These are phyloP conservation scores for Penicillium concentricum DNA, from an alignment of 2,329 filamentous ascomycete species.

Conservation along the genomic window DNA sequence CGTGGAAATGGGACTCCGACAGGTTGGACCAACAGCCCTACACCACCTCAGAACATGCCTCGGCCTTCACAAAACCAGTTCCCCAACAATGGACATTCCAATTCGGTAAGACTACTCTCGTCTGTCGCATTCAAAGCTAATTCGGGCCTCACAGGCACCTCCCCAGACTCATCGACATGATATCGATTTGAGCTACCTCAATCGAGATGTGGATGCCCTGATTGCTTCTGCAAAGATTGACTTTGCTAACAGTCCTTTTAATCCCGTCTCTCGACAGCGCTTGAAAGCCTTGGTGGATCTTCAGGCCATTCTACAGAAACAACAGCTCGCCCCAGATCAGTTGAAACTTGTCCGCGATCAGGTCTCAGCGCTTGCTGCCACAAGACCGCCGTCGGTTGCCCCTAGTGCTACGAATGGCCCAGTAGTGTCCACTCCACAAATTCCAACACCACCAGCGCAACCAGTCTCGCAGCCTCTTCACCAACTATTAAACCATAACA, in stretches of 20 bases:
- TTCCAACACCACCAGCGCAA: slow-evolving; percentile 45
- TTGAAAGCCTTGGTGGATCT: slow-evolving; percentile 83
- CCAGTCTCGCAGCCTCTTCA: slow-evolving; percentile 36
- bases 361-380: slow-evolving; percentile 69
- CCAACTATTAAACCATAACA: slow-evolving; percentile 43
- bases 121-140: slow-evolving; percentile 4
- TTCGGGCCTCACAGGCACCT: slow-evolving; percentile 26
- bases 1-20: slow-evolving; percentile 54
- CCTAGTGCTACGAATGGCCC: slow-evolving; percentile 19
- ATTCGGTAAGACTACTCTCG: slow-evolving; percentile 12
- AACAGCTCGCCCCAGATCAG: slow-evolving; percentile 76
- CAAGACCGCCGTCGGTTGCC: slow-evolving; percentile 20
- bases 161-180: slow-evolving; percentile 38
- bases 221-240: slow-evolving; percentile 71
- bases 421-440: slow-evolving; percentile 34
- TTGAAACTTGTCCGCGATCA: slow-evolving; percentile 81
- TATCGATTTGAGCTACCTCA: slow-evolving; percentile 67
- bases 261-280: slow-evolving; percentile 72
- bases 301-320: slow-evolving; percentile 73
- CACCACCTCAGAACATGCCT: slow-evolving; percentile 44
- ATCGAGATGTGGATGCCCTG: slow-evolving; percentile 77
- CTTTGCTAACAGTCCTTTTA: slow-evolving; percentile 72
- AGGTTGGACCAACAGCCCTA: slow-evolving; percentile 70
- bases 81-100: slow-evolving; percentile 32
- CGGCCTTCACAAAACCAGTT: slow-evolving; percentile 31